Percentiles rank a stretch among this genome's conserved stretches.
phyloP scores from a whole-genome alignment of 1,139 yeast genomes.

The Yamadazyma epiphylla region DNA sequence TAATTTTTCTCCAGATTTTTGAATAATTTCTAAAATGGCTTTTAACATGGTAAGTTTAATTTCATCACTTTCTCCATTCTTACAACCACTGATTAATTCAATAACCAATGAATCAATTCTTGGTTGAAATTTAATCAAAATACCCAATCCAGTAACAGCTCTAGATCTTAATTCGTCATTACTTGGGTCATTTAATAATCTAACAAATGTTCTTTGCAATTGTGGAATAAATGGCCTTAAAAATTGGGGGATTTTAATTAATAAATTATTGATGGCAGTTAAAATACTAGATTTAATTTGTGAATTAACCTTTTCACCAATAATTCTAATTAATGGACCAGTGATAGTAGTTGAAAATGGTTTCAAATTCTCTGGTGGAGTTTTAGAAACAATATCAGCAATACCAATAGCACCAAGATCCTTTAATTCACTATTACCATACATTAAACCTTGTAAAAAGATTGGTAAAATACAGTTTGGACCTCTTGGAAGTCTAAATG shows the following conservation, averaged over 20 bases:
- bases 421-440: slow-evolving; percentile 81
- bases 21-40: slow-evolving; percentile 81
- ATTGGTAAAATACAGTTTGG: slow-evolving; percentile 87
- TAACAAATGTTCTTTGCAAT: slow-evolving; percentile 93
- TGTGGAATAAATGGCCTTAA: slow-evolving; percentile 96
- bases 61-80: slow-evolving; percentile 51
- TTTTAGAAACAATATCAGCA: slow-evolving; percentile 81
- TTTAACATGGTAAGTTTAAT: slow-evolving; percentile 82
- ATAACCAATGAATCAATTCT: slow-evolving; percentile 89
- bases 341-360: slow-evolving; percentile 92
- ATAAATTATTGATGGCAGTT: slow-evolving; percentile 73
- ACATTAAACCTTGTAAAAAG: slow-evolving; percentile 93
- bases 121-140: slow-evolving; percentile 84
- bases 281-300: slow-evolving; percentile 92
- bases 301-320: slow-evolving; percentile 90
- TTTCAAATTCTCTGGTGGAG: slow-evolving; percentile 76
- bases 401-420: slow-evolving; percentile 87
- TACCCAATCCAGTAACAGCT: slow-evolving; percentile 90
- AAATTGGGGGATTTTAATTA: slow-evolving; percentile 83
- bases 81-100: slow-evolving; percentile 77
- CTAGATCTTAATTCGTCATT: slow-evolving; percentile 73
- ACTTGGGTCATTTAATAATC: slow-evolving; percentile 75
- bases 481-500: slow-evolving; percentile 78
- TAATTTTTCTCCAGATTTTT: slow-evolving; percentile 74
- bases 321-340: slow-evolving; percentile 96